Evolutionary conservation across 1,139 yeast genomes (phyloP).

Genomic region (Blastobotrys raffinosifermentans): DNA sequence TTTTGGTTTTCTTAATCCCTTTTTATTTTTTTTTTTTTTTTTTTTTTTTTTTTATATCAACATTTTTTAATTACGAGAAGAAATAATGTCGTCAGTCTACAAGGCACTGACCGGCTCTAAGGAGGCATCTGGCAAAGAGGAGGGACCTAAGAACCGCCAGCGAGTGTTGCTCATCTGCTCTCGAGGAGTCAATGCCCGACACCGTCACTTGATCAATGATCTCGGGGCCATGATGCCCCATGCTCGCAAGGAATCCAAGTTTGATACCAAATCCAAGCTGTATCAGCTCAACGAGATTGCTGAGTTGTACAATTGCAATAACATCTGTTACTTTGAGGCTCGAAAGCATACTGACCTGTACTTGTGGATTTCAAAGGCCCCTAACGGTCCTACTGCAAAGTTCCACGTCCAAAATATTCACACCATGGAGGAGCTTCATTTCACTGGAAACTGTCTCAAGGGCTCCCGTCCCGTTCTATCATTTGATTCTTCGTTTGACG

Average conservation of each 20-base stretch:
- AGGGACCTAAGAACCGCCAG: constrained; percentile 32
- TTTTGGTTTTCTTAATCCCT: too few species aligned
- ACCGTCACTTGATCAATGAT: constrained; percentile 89
- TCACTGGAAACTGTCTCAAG: constrained; percentile 91
- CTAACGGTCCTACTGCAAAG: constrained; percentile 95
- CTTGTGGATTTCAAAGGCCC: constrained; percentile 92
- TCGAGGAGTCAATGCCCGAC: constrained; percentile 88
- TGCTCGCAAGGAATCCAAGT: constrained; percentile 92
- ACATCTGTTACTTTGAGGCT: constrained; percentile 88
- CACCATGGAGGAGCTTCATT: constrained; percentile 91
- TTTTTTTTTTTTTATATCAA: constrained; percentile 10
- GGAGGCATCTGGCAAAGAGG: constrained; percentile 34
- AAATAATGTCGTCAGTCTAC: constrained; percentile 54
- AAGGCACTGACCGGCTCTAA: constrained; percentile 51
- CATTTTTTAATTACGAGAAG: constrained; percentile 5
- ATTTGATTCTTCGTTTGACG: constrained; percentile 74
- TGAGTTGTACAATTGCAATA: constrained; percentile 94
- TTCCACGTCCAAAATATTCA: constrained; percentile 93
- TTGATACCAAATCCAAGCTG: constrained; percentile 87
- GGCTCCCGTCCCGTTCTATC: constrained; percentile 96
- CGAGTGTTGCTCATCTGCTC: constrained; percentile 78
- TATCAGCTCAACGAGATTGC: constrained; percentile 91
- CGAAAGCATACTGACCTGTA: constrained; percentile 95
- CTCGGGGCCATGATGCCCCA: constrained; percentile 79
- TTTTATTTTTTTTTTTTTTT: constrained; percentile 6